Conservation (phyloP, 1,139 yeast species). For the Kodamaea fungicola region DNA sequence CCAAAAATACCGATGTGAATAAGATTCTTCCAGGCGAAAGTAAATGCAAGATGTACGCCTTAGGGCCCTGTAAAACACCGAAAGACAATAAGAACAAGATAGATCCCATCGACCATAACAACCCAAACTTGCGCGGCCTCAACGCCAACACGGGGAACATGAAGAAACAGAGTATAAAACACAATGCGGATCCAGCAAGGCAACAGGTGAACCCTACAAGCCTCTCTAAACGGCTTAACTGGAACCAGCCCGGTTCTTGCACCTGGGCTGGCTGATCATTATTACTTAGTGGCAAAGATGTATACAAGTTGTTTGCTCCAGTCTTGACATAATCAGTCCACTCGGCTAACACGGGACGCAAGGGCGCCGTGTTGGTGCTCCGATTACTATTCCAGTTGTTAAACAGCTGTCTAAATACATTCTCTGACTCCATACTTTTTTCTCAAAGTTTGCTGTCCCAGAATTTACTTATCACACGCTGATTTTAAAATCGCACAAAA, state of each 20-base stretch:
- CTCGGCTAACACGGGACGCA: conserved; percentile 34
- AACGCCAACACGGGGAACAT: conserved; percentile 86
- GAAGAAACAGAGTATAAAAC: conserved; percentile 79
- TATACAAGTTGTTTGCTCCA: conserved; percentile 41
- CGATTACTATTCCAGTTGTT: conserved; percentile 32
- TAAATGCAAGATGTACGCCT: conserved; percentile 70
- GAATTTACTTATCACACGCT: no score
- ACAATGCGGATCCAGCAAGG: conserved; percentile 68
- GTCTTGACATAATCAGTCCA: conserved; percentile 46
- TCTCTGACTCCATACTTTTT: conserved; percentile 39
- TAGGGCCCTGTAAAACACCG: conserved; percentile 90
- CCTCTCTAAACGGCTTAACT: conserved; percentile 74
- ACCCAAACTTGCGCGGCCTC: conserved; percentile 86
- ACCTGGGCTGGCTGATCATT: conserved; percentile 19
- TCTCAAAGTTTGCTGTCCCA: no score
- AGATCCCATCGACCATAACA: conserved; percentile 91
- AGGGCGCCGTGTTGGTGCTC: conserved; percentile 14
- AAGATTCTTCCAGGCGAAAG: conserved; percentile 72
- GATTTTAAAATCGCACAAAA: no score
- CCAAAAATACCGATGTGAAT: conserved; percentile 76
- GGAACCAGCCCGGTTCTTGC: conserved; percentile 54
- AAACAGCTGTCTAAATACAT: conserved; percentile 41
- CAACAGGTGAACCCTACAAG: conserved; percentile 76
- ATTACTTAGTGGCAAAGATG: conserved; percentile 32
- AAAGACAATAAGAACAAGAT: conserved; percentile 82